Percentiles rank a stretch among this genome's conserved stretches.
Evolutionary conservation across 2,329 filamentous ascomycete species (phyloP).

Genomic region (Teratosphaeria pseudoeucalypti): DNA sequence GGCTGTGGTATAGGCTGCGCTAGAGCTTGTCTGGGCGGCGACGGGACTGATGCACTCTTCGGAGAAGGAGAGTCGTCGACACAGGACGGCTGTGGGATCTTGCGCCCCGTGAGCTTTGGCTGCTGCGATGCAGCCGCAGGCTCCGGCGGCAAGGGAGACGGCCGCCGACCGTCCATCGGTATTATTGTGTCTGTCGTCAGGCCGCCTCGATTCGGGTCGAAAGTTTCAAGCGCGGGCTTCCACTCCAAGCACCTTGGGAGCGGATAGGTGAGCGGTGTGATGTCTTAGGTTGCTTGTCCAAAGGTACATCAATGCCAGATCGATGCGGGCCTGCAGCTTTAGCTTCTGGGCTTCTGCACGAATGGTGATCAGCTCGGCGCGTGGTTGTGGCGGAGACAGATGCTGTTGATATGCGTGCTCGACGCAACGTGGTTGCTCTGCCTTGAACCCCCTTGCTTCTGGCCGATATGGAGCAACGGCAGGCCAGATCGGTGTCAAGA

Average conservation of each 20-base stretch:
- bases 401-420: background rate
- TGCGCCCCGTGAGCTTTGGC: background rate
- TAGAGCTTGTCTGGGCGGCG: background rate
- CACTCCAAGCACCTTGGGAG: background rate
- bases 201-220: background rate
- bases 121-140: background rate
- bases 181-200: background rate
- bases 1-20: background rate
- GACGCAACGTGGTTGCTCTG: background rate
- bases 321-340: background rate
- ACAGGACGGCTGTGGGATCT: background rate
- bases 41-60: background rate
- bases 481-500: background rate
- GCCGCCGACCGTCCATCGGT: constrained; percentile 3
- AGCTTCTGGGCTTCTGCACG: background rate
- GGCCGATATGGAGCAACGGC: background rate
- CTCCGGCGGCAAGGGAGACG: constrained; percentile 7
- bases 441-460: background rate
- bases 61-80: background rate
- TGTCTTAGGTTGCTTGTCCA: background rate
- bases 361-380: background rate
- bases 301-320: background rate
- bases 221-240: background rate
- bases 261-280: background rate
- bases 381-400: background rate